Evolutionary conservation across 805 yeast genomes (phyloP), one percentile per base, ranked within the genome.

Genomic region (Starmerella kuoi): DNA sequence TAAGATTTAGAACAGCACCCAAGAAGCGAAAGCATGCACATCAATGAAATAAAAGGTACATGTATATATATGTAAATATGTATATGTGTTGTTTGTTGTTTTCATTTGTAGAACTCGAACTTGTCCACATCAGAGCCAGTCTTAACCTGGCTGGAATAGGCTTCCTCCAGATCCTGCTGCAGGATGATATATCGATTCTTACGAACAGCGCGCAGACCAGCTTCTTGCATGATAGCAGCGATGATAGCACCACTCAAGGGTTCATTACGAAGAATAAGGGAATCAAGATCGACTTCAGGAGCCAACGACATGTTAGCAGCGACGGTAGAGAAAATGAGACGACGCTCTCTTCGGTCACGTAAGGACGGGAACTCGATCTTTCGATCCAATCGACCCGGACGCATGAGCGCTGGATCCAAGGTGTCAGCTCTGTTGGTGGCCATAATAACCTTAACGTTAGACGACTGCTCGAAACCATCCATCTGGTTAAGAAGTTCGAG

Each of bases 381-480:
- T 63, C 99, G 76, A 64, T 91, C 99, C 61, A 91, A 73, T 68
- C 99, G 82, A 53, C 99, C 99, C 17, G 98, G 96, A 68, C 99
- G 82, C 62, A 91, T 74, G 54, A 91, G 70, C 11, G 99, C 99
- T 4, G 99, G 99, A 65, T 91, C 99, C 54, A 91, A 74, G 2
- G 98, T 91, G 61, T 91, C 99, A n/a, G 95, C 95, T 67, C 99
- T 81, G 66, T 91, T 91, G 11, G 99, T 91, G 32, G 99, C 98
- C 99, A 91, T 91, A 50, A 91, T 91, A 28, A 91, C 96, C 68
- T 91, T 91, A 40, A 91, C 98, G 50, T 86, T 87, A 5, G 95
- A 76, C 1, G 81, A 68, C 67, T 91, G 98, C 60, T 91, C 99
- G 56, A 91, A 91, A 38, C 99, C 99, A 65, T 91, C 99, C 99